These are phyloP conservation scores for Phaeotremella fagi DNA, from an alignment of 768 basidiomycete genomes.

Conservation along the genomic window DNA sequence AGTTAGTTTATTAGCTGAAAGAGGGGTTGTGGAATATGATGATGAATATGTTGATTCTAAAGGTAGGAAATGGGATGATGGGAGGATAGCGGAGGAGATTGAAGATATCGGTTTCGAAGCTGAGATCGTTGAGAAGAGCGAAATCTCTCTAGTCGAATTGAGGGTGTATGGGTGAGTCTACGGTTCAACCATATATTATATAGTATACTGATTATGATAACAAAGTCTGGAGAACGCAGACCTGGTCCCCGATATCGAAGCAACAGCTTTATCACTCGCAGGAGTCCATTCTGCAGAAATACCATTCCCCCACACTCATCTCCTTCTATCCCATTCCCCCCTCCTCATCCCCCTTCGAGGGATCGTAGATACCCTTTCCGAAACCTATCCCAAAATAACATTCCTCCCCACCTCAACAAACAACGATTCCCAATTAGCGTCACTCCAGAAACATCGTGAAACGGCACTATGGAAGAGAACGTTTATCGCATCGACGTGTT, in stretches of 20 bases:
- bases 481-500: slow-evolving; percentile 66
- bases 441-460: slow-evolving; percentile 46
- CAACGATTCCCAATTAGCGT: slow-evolving; percentile 46
- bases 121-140: slow-evolving; percentile 43
- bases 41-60: slow-evolving; percentile 50
- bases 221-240: slow-evolving; percentile 31
- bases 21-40: slow-evolving; percentile 86
- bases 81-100: slow-evolving; percentile 81
- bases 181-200: background rate
- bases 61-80: slow-evolving; percentile 61
- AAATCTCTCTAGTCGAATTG: slow-evolving; percentile 39
- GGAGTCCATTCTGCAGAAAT: slow-evolving; percentile 35
- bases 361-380: slow-evolving; percentile 43
- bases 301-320: slow-evolving; percentile 34
- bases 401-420: slow-evolving; percentile 43
- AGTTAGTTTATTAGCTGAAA: slow-evolving; percentile 95
- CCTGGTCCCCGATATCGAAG: slow-evolving; percentile 23
- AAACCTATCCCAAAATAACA: slow-evolving; percentile 37
- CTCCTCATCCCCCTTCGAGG: slow-evolving; percentile 43
- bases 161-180: slow-evolving; percentile 42
- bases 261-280: slow-evolving; percentile 21
- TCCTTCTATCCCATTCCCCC: slow-evolving; percentile 42
- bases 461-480: slow-evolving; percentile 63
- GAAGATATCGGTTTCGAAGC: slow-evolving; percentile 56
- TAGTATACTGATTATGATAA: background rate